Percentiles rank a stretch among this genome's conserved stretches.
phyloP scores from a whole-genome alignment of 73 alveolate species.

The Stentor coeruleus region DNA sequence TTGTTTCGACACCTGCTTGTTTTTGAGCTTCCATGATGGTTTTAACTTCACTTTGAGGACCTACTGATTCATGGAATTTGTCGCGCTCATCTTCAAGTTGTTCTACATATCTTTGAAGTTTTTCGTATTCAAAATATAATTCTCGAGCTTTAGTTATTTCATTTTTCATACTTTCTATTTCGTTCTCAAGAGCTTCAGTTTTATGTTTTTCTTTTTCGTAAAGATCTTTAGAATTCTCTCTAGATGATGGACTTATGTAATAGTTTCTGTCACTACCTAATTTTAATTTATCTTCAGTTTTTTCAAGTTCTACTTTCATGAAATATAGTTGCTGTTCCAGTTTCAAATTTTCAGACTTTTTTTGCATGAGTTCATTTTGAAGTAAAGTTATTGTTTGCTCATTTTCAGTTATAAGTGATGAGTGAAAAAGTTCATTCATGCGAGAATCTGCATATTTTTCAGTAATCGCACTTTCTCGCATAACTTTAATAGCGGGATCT shows the following conservation, averaged over 20 bases:
- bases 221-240: not conserved
- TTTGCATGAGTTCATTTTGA: not conserved
- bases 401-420: not conserved
- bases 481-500: not conserved
- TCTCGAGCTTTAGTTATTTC: not conserved
- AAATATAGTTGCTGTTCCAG: not conserved
- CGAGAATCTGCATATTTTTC: not conserved
- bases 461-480: not conserved
- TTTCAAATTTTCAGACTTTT: not conserved
- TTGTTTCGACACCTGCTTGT: not conserved
- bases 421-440: not conserved
- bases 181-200: not conserved
- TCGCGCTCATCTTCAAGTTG: not conserved
- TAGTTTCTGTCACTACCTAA: too few relatives aligned
- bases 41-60: not conserved
- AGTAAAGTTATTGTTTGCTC: not conserved
- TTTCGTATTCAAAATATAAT: not conserved
- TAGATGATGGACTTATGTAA: not conserved
- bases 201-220: not conserved
- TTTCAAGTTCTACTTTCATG: too few relatives aligned
- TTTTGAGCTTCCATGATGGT: not conserved
- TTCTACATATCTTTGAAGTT: not conserved
- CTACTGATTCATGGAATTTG: too few relatives aligned
- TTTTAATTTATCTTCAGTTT: not conserved
- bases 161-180: not conserved